Evolutionary conservation across 176 grass and related monocot genomes (phyloP).

Genomic region (Alloteropsis semialata): DNA sequence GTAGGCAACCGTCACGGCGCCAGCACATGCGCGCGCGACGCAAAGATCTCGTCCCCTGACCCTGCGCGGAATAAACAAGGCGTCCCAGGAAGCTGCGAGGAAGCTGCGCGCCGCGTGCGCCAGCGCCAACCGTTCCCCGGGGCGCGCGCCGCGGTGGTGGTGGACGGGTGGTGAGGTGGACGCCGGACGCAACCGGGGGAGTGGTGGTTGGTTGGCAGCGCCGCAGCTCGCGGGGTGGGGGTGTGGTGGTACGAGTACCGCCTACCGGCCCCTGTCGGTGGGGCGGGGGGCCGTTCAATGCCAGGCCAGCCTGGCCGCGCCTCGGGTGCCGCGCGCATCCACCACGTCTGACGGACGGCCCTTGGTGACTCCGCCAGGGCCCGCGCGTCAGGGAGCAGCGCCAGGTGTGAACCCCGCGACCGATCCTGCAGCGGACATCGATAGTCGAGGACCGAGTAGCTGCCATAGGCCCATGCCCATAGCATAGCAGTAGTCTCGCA

Average conservation of each 20-base stretch:
- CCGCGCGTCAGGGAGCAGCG: neutral
- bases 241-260: too few relatives aligned
- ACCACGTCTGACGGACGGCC: neutral
- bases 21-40: neutral
- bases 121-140: neutral
- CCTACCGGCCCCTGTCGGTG: conserved; percentile 37
- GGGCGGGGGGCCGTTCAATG: conserved; percentile 27
- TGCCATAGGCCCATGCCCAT: too few relatives aligned
- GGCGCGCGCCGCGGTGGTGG: neutral
- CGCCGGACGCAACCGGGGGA: neutral
- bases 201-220: conserved; percentile 9
- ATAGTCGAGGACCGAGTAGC: neutral
- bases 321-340: conserved; percentile 10
- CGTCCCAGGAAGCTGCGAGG: conserved; percentile 48
- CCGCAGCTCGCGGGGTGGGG: neutral
- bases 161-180: conserved; percentile 1
- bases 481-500: neutral
- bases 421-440: neutral
- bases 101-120: conserved; percentile 45
- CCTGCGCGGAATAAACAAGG: neutral
- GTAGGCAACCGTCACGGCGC: neutral
- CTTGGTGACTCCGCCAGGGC: neutral
- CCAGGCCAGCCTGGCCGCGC: conserved; percentile 36
- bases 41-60: conserved; percentile 25
- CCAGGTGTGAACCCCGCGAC: neutral